These are phyloP conservation scores for Apium graveolens DNA, from an alignment of 129 eudicot species.

Conservation along the genomic window DNA sequence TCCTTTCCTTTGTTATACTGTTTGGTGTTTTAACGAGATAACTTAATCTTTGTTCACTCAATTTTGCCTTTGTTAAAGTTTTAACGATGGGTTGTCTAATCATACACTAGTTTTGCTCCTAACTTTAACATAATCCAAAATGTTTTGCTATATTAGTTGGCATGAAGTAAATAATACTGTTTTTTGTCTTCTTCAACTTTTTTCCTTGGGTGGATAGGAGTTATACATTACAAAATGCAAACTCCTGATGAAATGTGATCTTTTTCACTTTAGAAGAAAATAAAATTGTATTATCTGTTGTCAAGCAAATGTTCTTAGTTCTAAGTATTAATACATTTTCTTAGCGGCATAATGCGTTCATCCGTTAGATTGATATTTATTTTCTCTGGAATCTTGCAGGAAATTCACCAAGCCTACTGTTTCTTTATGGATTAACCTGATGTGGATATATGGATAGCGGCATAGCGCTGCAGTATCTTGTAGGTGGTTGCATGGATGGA, in stretches of 20 bases:
- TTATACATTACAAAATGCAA: background rate
- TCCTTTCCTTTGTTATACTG: background rate
- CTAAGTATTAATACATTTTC: background rate
- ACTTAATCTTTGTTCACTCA: background rate
- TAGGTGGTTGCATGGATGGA: constrained; percentile 14
- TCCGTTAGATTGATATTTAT: background rate
- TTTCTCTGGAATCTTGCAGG: constrained; percentile 27
- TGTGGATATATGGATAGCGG: constrained; percentile 1
- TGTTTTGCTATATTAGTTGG: background rate
- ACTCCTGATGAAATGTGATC: background rate
- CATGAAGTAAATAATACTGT: background rate
- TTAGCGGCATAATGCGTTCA: background rate
- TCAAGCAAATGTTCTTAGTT: background rate
- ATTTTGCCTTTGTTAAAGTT: background rate
- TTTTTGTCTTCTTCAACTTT: background rate
- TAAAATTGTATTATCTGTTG: background rate
- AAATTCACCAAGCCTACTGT: constrained; percentile 29
- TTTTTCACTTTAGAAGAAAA: background rate
- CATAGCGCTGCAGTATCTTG: background rate
- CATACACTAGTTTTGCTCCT: background rate
- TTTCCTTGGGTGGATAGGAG: background rate
- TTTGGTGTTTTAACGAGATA: background rate
- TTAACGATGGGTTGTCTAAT: background rate
- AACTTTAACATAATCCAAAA: too few relatives aligned
- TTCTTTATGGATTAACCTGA: constrained; percentile 20